Percentiles rank a stretch among this genome's conserved stretches.
These are phyloP conservation scores for Erysimum cheiri DNA, from an alignment of 441 rosid species.

Conservation along the genomic window DNA sequence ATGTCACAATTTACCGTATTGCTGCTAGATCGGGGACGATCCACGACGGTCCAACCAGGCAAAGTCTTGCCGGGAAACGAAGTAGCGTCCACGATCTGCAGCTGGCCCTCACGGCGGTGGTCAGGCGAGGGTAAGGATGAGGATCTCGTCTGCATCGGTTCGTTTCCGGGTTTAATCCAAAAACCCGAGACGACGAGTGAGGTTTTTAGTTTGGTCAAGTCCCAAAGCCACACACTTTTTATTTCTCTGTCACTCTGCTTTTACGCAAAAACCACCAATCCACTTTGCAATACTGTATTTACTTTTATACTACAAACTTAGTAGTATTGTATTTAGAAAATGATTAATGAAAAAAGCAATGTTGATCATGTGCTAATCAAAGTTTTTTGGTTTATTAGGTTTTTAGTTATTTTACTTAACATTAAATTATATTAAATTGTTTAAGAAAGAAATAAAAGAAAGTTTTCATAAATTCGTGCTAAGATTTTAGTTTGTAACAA, in stretches of 20 bases:
- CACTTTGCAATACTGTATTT: background rate
- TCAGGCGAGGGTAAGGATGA: conserved; percentile 35
- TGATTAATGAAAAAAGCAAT: background rate
- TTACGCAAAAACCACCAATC: conserved; percentile 2
- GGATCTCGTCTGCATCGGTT: conserved; percentile 41
- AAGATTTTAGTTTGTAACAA: no score
- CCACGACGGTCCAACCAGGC: conserved; percentile 49
- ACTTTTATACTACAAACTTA: no score
- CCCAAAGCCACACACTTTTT: conserved; percentile 7
- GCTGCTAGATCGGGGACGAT: conserved; percentile 43
- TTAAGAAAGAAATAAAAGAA: no score
- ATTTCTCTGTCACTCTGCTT: conserved; percentile 19
- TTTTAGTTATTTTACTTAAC: no score
- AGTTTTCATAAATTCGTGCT: background rate
- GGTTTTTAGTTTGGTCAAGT: conserved; percentile 29
- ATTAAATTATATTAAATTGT: no score
- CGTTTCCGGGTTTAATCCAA: conserved; percentile 32
- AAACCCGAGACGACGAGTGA: conserved; percentile 18
- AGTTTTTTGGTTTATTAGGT: background rate
- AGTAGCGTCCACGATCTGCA: conserved; percentile 43
- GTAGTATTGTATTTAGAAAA: no score
- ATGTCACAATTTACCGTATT: conserved; percentile 41
- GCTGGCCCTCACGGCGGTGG: conserved; percentile 33
- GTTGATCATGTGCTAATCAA: background rate
- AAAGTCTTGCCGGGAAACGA: conserved; percentile 41